Percentiles rank a stretch among this genome's conserved stretches.
phyloP scores from a whole-genome alignment of 2,329 filamentous ascomycete species.

The Trichoderma endophyticum region DNA sequence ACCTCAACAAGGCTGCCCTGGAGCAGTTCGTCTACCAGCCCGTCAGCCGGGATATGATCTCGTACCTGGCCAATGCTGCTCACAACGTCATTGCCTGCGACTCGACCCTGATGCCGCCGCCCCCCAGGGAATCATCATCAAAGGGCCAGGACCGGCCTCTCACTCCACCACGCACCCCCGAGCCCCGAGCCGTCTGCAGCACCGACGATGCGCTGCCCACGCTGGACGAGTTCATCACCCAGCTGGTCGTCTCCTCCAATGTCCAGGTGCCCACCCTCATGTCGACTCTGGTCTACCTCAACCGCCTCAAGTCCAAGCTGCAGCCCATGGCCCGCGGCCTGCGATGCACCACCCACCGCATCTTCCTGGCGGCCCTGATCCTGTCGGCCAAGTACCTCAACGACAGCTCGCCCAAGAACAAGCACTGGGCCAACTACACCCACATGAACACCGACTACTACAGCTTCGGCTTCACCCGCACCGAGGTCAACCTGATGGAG shows the following conservation, averaged over 20 bases:
- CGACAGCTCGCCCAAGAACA: conserved; percentile 98
- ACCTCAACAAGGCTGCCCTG: conserved; percentile 70
- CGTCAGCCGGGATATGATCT: conserved; percentile 73
- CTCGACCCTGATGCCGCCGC: conserved; percentile 51
- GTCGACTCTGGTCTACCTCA: conserved; percentile 93
- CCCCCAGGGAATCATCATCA: conserved; percentile 30
- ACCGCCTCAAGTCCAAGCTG: conserved; percentile 75
- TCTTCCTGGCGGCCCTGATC: conserved; percentile 88
- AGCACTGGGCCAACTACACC: conserved; percentile 98
- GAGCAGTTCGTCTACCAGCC: conserved; percentile 78
- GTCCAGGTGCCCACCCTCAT: conserved; percentile 97
- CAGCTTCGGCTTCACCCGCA: conserved; percentile 86
- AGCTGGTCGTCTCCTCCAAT: conserved; percentile 86
- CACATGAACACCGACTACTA: conserved; percentile 62
- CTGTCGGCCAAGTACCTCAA: conserved; percentile 95
- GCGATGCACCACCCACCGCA: conserved; percentile 93
- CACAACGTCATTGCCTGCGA: conserved; percentile 79
- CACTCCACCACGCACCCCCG: conserved; percentile 51
- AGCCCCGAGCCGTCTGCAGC: conserved; percentile 45
- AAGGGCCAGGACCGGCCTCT: conserved; percentile 38
- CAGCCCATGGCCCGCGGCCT: conserved; percentile 95
- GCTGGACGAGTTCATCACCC: conserved; percentile 86
- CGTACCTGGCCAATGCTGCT: conserved; percentile 71
- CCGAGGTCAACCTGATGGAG: conserved; percentile 99
- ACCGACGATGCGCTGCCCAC: conserved; percentile 65